Base-by-base conservation (phyloP, 768 basidiomycete species). In the Galerina marginata region DNA sequence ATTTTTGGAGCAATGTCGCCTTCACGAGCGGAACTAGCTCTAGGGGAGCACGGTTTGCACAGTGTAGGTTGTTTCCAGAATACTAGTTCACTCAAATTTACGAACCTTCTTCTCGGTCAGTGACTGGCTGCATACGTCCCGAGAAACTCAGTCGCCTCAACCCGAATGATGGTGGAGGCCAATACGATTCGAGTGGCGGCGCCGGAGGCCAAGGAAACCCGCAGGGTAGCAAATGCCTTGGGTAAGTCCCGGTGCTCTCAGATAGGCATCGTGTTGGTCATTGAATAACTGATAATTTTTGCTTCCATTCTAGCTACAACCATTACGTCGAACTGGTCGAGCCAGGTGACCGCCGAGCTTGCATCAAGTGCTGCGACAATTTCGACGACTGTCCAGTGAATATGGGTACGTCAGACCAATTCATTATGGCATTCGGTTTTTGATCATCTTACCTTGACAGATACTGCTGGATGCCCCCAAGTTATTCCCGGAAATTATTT, bases 241-340 rank as follows among this genome's bases (percentile, higher is more conserved):
- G 83, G 79, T 82, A 57, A 9, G 42, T 59, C 43, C 49, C 36
- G 16, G 2, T n/a, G n/a, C 16, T 40, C 16, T 54, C 6, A 4
- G n/a, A 37, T 39, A 42, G 23, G n/a, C 16, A 46, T 38, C 6
- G 15, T 25, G 20, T 20, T 20, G 44, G 3, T 25, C 36, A 39
- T n/a, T 25, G 38, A 48, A 6, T 6, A 9, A 39, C 14, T 54
- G 14, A 33, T 20, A 20, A 20, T 16, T 49, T 43, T n/a, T 20
- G 14, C 36, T 43, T 29, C 37, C 43, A 40, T 38, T 43, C 9
- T 43, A 81, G 81, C 4, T 86, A 83, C 67, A 84, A 85, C 20
- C 83, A 84, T 67, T 86, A 85, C 61, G 84, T 86, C 38, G 84
- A 86, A 63, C 74, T 85, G 26, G 77, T 86, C 16, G 84, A 86